Evolutionary conservation across 768 basidiomycete genomes (phyloP), one percentile per base, ranked within the genome.

Genomic region (Mycena chlorophos): DNA sequence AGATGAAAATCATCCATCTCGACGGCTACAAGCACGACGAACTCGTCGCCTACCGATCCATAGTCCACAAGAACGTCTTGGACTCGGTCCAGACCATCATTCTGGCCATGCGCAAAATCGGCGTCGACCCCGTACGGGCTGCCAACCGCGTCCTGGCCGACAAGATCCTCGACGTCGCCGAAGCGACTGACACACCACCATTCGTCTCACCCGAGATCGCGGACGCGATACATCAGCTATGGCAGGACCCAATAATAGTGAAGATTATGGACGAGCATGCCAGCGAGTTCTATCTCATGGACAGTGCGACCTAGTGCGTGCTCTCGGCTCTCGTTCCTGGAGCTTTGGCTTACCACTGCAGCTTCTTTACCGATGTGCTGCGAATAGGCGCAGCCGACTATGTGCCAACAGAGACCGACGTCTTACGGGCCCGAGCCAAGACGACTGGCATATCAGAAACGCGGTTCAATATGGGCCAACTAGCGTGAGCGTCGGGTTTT

Each of bases 381-480:
- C 79, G 88, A 51, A 87, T 91, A 66, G 86, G 84, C 1, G 63
- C 74, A 5, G 71, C 77, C 0, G 79, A 78, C 25, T 91, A 89
- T 64, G 71, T 82, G 0, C 89, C 89, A 1, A 86, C 82, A 8
- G 85, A 87, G 62, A 79, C 76, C n/a, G 89, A 91, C 65, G 85
- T 90, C 2, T 69, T 91, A 25, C 75, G 87, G 30, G 86, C 88
- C 28, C 79, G 88, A 62, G 79, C 81, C 31, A 89, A 89, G 75
- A 88, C 84, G 58, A 88, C 86, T 4, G 87, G 88, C 38, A 89
- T 91, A 61, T 82, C 81, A 2, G 89, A 91, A 69, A 91, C 89
- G 3, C 69, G 82, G 62, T 85, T 85, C 43, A 72, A 71, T 3
- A 74, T 85, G 74, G 83, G 82, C 12, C 77, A 72, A 25, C 64